A percentile compares a stretch with the other conserved stretches of the same genome.
Conservation (phyloP, 768 basidiomycete species). For the Amanita subjunquillea region DNA sequence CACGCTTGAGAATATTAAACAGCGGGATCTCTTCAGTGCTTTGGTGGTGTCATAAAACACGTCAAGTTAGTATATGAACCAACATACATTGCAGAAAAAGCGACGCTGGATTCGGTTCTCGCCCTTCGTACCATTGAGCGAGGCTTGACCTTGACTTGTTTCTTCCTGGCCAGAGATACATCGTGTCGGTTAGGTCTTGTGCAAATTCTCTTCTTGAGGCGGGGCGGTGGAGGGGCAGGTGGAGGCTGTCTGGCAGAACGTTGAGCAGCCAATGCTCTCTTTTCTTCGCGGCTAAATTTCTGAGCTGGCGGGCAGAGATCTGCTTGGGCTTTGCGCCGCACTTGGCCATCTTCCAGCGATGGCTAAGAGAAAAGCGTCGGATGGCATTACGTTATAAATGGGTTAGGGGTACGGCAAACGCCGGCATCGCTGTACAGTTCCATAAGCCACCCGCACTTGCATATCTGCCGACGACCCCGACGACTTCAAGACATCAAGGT, state of each 20-base stretch:
- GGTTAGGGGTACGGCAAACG: conserved; percentile 28
- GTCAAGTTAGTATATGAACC: not conserved
- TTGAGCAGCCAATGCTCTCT: not conserved
- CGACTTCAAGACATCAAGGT: conserved; percentile 24
- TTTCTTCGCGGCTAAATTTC: conserved; percentile 1
- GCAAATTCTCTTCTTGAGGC: not conserved
- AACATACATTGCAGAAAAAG: conserved; percentile 3
- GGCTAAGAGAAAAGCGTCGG: not conserved
- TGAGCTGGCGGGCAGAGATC: conserved; percentile 1
- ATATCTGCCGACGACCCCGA: conserved; percentile 25
- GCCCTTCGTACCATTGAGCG: not conserved
- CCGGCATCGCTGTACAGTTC: conserved; percentile 30
- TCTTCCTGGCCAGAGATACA: conserved; percentile 2
- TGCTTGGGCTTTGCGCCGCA: conserved; percentile 5
- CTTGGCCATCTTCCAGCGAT: conserved; percentile 7
- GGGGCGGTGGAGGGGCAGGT: not conserved
- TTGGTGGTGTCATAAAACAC: not conserved
- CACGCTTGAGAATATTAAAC: not conserved
- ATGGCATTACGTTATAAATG: conserved; percentile 1
- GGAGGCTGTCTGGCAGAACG: not conserved
- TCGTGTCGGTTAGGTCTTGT: not conserved
- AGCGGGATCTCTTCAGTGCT: conserved; percentile 4
- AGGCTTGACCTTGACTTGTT: not conserved
- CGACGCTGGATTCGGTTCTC: conserved; percentile 1
- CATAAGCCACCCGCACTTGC: conserved; percentile 27